Conservation (phyloP, 306 rosid species). For the Cyclanthera cordifolia region DNA sequence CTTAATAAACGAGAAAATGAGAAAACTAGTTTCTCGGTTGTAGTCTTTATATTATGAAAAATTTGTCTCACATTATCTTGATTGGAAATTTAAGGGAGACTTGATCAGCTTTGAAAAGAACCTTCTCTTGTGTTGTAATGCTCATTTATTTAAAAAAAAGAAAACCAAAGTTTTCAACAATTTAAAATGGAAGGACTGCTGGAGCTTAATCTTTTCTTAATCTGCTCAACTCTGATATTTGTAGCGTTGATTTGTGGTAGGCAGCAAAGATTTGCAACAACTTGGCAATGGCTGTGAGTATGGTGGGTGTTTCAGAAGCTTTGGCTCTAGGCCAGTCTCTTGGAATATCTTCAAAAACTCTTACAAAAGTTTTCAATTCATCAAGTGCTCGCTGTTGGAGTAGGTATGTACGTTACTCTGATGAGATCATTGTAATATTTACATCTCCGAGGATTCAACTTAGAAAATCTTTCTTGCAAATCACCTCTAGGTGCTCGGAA, state of each 20-base stretch:
- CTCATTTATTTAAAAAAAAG: background rate
- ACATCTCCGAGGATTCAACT: background rate
- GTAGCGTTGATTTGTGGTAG: conserved; percentile 28
- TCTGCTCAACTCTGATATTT: conserved; percentile 4
- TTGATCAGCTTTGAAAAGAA: background rate
- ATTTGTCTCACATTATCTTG: background rate
- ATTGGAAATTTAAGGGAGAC: background rate
- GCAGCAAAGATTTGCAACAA: conserved; percentile 94
- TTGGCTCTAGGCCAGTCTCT: conserved; percentile 82
- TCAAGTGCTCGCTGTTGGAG: conserved; percentile 98
- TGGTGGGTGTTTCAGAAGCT: conserved; percentile 95
- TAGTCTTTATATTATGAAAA: background rate
- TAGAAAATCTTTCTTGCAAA: too few relatives aligned
- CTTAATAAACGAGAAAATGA: background rate
- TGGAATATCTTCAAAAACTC: conserved; percentile 63
- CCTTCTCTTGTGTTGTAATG: background rate
- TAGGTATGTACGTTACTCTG: conserved; percentile 42
- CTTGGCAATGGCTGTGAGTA: conserved; percentile 86
- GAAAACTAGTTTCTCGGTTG: background rate
- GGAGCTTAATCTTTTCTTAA: background rate
- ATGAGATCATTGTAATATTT: conserved; percentile 2
- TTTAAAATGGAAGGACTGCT: background rate
- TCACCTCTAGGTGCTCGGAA: too few relatives aligned
- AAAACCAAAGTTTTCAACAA: too few relatives aligned
- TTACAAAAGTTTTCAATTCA: conserved; percentile 72